Evolutionary conservation across 345 rosid genomes (phyloP), one percentile per base, ranked within the genome.

Genomic region (Populus alba): DNA sequence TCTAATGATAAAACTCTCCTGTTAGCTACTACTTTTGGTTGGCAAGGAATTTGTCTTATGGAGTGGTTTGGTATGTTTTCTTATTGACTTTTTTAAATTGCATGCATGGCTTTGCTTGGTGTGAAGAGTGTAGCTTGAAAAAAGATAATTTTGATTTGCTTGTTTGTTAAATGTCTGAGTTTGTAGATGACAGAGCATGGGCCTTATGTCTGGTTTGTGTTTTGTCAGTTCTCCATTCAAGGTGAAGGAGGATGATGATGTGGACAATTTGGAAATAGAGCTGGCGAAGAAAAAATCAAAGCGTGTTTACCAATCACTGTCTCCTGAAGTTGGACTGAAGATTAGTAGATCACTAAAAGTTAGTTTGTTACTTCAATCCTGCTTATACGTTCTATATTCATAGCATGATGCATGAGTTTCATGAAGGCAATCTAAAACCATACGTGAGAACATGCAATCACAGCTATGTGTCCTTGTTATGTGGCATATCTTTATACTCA

Each of bases 241-340:
- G 85, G 92, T 91, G 74, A 90, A 89, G 83, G 97, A 91, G 69
- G 97, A 91, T 49, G 97, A 91, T 80, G 93, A 91, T 80, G 95
- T 91, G 39, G 97, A 92, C 86, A 91, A 89, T 71, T 79, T 92
- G 78, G 97, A 91, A 37, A 86, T 92, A 63, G 87, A 87, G 80
- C 86, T 92, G 79, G 84, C 33, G 76, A 90, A 85, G 84, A 84
- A 81, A 77, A 92, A 90, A 74, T 87, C 97, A 7, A 92, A 88
- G 81, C 93, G 95, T 29, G 78, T 90, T 35, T 92, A 92, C 82
- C 91, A 84, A 79, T 90, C 97, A 63, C 88, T 83, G 2, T 43
- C 90, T 85, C 95, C 97, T 82, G 95, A 92, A 91, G 93, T 92
- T 81, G 92, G 97, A 81, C 78, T 85, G 83, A 92, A 92, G 87